Evolutionary conservation across 805 yeast species (phyloP), one percentile per base, ranked within the genome.

Genomic region (Metschnikowia kunwiensis): DNA sequence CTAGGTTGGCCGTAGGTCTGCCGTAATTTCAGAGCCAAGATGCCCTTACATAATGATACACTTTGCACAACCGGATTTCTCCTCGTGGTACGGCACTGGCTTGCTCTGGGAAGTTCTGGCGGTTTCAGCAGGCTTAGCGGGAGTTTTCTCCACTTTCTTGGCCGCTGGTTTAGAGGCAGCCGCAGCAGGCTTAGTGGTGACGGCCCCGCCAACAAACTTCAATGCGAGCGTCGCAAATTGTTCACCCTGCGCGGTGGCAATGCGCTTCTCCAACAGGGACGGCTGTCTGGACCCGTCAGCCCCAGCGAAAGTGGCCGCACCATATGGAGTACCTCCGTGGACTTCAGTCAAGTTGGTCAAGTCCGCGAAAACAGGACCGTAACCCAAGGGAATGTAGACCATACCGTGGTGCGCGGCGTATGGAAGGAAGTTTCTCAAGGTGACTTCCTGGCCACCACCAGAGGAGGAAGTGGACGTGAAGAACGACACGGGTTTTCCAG

Each of bases 241-340:
- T 53, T 68, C 62, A 63, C 94, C 95, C 68, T 86, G 95, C 46
- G 65, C 68, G 36, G 58, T 60, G 36, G 84, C 89, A 44, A 81
- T 55, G 49, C 72, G 69, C 61, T 76, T 67, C 68, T 86, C 95
- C 46, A 77, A 62, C 34, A 65, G 75, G 38, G 78, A 56, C 29
- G 88, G 83, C 47, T 58, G 61, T 70, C 91, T 80, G 27, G 86
- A 74, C 50, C 94, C 95, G 54, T 82, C 87, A 16, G 77, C 65
- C 47, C 82, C 91, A 23, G 95, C 86, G 48, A 74, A 70, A 40
- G 85, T 68, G 55, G 91, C 93, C 28, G 95, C 87, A 63, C 94
- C 94, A 83, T 87, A 86, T 35, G 95, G 76, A 37, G 89, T 77
- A 51, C 83, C 82, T 53, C 94, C 95, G 56, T 82, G 89, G 38